Evolutionary conservation across 305 asterid genomes (phyloP).

Genomic region (Solanum hybrid): DNA sequence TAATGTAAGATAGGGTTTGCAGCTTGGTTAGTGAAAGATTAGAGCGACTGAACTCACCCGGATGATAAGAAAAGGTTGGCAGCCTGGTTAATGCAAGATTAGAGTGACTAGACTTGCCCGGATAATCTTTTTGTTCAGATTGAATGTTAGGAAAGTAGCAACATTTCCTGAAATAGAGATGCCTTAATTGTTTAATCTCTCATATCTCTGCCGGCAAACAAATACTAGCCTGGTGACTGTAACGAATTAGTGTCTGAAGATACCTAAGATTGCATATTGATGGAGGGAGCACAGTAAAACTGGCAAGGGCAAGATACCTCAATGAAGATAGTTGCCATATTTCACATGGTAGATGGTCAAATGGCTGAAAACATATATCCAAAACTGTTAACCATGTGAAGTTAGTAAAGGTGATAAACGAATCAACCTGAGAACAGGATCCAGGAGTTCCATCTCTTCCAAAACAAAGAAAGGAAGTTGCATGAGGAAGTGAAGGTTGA

Average conservation of each 20-base stretch:
- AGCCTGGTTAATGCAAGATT: not conserved
- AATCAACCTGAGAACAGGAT: not conserved
- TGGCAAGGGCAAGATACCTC: not conserved
- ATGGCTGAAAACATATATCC: not conserved
- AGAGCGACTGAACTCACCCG: not conserved
- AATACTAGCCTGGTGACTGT: not conserved
- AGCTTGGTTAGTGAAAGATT: not conserved
- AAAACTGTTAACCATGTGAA: not conserved
- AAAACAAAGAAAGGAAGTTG: not conserved
- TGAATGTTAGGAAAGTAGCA: not conserved
- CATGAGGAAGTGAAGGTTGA: not conserved
- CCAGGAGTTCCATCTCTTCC: not conserved
- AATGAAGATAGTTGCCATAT: not conserved
- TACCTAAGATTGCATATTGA: not conserved
- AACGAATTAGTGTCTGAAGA: not conserved
- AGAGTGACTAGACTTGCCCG: not conserved
- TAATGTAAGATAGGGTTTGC: not conserved
- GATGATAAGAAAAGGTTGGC: not conserved
- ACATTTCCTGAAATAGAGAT: not conserved
- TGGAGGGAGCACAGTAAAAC: not conserved
- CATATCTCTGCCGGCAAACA: not conserved
- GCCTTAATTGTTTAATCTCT: not conserved
- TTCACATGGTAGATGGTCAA: not conserved
- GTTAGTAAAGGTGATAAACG: not conserved
- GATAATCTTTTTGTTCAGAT: not conserved